Conservation (phyloP, 352 stramenopile genomes). For the Pilasporangium apinafurcum region DNA sequence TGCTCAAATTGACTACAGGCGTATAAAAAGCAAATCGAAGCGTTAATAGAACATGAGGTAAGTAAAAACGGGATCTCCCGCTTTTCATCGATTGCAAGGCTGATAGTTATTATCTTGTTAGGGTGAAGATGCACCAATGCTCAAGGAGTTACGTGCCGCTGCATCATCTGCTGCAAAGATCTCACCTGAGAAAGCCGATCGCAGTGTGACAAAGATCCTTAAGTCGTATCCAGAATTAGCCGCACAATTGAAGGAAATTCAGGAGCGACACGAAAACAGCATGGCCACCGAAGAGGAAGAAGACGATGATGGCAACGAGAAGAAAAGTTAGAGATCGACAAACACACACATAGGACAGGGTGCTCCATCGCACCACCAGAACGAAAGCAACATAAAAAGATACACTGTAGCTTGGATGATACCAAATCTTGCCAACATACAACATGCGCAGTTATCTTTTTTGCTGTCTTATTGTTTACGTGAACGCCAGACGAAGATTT, state of each 20-base stretch:
- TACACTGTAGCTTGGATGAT: too few relatives aligned
- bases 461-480: too few relatives aligned
- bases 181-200: constrained; percentile 57
- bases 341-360: too few relatives aligned
- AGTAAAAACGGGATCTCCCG: background rate
- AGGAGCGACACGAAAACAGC: constrained; percentile 59
- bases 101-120: constrained; percentile 6
- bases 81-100: constrained; percentile 1
- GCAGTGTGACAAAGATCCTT: constrained; percentile 53
- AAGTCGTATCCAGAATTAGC: constrained; percentile 71
- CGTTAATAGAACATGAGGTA: constrained; percentile 46
- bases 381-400: too few relatives aligned
- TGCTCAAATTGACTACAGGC: constrained; percentile 18
- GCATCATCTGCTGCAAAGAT: constrained; percentile 48
- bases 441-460: too few relatives aligned
- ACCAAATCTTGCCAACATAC: too few relatives aligned
- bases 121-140: constrained; percentile 40
- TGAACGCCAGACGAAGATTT: constrained; percentile 27
- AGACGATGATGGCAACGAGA: constrained; percentile 13
- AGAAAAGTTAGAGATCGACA: constrained; percentile 8
- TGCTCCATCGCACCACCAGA: too few relatives aligned
- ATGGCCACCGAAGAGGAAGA: constrained; percentile 37
- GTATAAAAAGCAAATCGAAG: constrained; percentile 83
- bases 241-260: constrained; percentile 58
- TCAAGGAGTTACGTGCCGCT: constrained; percentile 63